Percentiles rank a stretch among this genome's conserved stretches.
Evolutionary conservation across 164 flowering plant species (phyloP).

Genomic region (Vitis vinifera): ASM3070453v1 NC_081805.1:12092001-12092500

Average conservation of each 20-base stretch:
- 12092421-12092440: too few relatives aligned
- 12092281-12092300: too few relatives aligned
- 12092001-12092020: constrained; percentile 86
- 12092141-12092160: constrained; percentile 51
- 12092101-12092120: background rate
- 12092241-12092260: background rate
- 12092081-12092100: background rate
- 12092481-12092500: too few relatives aligned
- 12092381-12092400: too few relatives aligned
- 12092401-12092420: too few relatives aligned
- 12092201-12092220: constrained; percentile 6
- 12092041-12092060: background rate
- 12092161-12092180: constrained; percentile 37
- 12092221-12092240: background rate
- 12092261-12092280: background rate
- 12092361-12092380: too few relatives aligned
- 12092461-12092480: too few relatives aligned
- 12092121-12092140: background rate
- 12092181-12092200: constrained; percentile 22
- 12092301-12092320: too few relatives aligned
- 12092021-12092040: constrained; percentile 47
- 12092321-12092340: too few relatives aligned
- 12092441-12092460: too few relatives aligned
- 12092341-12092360: too few relatives aligned
- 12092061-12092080: background rate